Evolutionary conservation across 805 yeast species (phyloP).

Genomic region (Candida michaelii): DNA sequence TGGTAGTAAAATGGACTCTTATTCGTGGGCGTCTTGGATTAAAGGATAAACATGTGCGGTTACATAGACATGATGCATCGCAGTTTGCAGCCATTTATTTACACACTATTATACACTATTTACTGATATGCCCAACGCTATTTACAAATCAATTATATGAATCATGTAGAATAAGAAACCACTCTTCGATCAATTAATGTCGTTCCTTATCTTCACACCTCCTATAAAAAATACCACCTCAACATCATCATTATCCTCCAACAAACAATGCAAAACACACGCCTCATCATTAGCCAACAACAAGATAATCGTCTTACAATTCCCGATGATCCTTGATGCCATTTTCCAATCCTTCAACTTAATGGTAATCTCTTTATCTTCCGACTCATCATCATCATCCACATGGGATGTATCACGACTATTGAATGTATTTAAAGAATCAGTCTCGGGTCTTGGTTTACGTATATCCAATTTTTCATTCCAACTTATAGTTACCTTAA

Average conservation of each 20-base stretch:
- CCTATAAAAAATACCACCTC: constrained; percentile 63
- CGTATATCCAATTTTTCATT: constrained; percentile 51
- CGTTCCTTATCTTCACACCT: constrained; percentile 18
- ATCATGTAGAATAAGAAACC: too few species aligned
- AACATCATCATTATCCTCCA: constrained; percentile 64
- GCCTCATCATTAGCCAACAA: constrained; percentile 58
- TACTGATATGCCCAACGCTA: too few species aligned
- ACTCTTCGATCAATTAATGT: background rate
- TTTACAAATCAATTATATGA: too few species aligned
- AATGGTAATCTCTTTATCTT: constrained; percentile 49
- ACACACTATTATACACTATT: too few species aligned
- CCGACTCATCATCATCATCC: constrained; percentile 16
- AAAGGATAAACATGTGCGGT: too few species aligned
- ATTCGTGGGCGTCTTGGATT: too few species aligned
- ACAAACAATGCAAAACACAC: constrained; percentile 62
- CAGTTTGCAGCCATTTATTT: too few species aligned
- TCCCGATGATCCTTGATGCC: constrained; percentile 59
- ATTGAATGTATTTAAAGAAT: constrained; percentile 19
- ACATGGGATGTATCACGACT: background rate
- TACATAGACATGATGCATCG: too few species aligned
- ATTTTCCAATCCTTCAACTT: constrained; percentile 66
- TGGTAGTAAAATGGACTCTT: too few species aligned
- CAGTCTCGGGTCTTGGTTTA: constrained; percentile 23
- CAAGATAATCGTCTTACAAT: constrained; percentile 60
- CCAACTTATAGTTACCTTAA: constrained; percentile 58